Evolutionary conservation across 805 yeast species (phyloP).

Genomic region (Starmerella bacillaris): DNA sequence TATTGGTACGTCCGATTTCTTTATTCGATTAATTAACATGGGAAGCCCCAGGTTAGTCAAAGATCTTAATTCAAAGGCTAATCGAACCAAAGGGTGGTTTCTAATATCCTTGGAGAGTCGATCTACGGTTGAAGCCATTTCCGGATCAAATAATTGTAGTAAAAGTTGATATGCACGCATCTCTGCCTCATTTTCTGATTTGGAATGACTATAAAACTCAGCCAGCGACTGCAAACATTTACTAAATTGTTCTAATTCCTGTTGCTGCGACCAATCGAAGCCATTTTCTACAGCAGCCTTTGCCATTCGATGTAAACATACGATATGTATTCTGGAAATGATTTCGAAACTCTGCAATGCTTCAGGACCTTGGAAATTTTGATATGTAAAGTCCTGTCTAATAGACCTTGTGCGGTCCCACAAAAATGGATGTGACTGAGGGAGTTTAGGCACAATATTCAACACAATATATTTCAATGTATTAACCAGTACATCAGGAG

Average conservation of each 20-base stretch:
- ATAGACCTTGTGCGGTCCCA: slow-evolving; percentile 98
- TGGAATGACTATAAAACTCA: slow-evolving; percentile 59
- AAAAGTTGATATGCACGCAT: slow-evolving; percentile 74
- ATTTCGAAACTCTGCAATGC: slow-evolving; percentile 83
- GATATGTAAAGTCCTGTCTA: slow-evolving; percentile 91
- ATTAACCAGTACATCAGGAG: slow-evolving; percentile 53
- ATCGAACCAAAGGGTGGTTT: slow-evolving; percentile 39
- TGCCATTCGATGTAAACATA: slow-evolving; percentile 74
- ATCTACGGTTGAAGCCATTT: slow-evolving; percentile 59
- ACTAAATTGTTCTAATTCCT: slow-evolving; percentile 84
- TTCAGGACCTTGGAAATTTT: slow-evolving; percentile 82
- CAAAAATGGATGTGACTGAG: slow-evolving; percentile 71
- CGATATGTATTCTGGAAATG: slow-evolving; percentile 73
- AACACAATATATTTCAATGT: slow-evolving; percentile 60
- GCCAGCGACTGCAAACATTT: slow-evolving; percentile 76
- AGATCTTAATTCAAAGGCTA: slow-evolving; percentile 54
- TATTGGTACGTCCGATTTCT: slow-evolving; percentile 38
- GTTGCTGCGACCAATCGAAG: slow-evolving; percentile 75
- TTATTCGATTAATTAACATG: slow-evolving; percentile 43
- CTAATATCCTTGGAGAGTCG: slow-evolving; percentile 42
- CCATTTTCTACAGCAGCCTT: slow-evolving; percentile 26
- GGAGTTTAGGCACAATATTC: slow-evolving; percentile 44
- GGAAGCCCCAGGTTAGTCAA: slow-evolving; percentile 32
- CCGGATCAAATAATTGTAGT: slow-evolving; percentile 69
- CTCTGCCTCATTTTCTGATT: slow-evolving; percentile 74